These are phyloP conservation scores for Hyphodiscus hymeniophilus DNA, from an alignment of 495 filamentous ascomycete genomes.

Conservation along the genomic window DNA sequence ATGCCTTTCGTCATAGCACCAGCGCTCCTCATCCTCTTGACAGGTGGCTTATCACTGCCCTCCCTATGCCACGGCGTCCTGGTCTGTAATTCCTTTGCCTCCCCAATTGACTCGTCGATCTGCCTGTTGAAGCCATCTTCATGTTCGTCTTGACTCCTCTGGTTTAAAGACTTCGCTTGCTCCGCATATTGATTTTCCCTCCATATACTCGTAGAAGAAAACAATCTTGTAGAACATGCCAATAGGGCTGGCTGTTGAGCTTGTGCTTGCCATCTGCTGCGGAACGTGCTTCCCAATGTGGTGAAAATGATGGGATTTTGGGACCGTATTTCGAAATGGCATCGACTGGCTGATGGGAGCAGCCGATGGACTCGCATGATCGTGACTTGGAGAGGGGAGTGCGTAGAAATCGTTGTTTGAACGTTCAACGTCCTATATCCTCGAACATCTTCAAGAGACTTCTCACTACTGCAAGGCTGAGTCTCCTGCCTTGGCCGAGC, in stretches of 20 bases:
- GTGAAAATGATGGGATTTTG: slow-evolving; percentile 1
- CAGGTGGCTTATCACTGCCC: slow-evolving; percentile 49
- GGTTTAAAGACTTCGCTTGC: slow-evolving; percentile 11
- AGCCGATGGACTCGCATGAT: too few species aligned
- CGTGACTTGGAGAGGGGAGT: too few species aligned
- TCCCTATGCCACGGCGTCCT: slow-evolving; percentile 62
- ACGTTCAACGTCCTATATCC: too few species aligned
- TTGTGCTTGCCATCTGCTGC: slow-evolving; percentile 18
- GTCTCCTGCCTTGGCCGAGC: too few species aligned
- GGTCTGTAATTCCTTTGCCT: slow-evolving; percentile 42
- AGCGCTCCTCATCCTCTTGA: slow-evolving; percentile 30
- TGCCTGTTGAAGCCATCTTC: slow-evolving; percentile 21
- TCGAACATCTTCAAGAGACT: too few species aligned
- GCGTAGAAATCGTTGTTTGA: too few species aligned
- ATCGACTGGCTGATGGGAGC: too few species aligned
- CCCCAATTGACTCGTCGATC: slow-evolving; percentile 29
- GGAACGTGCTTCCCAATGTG: too few species aligned
- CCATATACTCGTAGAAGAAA: background rate
- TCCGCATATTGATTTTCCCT: slow-evolving; percentile 5
- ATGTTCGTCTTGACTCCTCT: slow-evolving; percentile 21
- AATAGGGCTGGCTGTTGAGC: background rate
- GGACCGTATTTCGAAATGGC: background rate
- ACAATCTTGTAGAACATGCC: background rate
- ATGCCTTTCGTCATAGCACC: slow-evolving; percentile 20
- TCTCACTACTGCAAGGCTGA: too few species aligned